These are phyloP conservation scores for Venturiaceae sp. DNA, from an alignment of 2,329 filamentous ascomycete species.

Conservation along the genomic window DNA sequence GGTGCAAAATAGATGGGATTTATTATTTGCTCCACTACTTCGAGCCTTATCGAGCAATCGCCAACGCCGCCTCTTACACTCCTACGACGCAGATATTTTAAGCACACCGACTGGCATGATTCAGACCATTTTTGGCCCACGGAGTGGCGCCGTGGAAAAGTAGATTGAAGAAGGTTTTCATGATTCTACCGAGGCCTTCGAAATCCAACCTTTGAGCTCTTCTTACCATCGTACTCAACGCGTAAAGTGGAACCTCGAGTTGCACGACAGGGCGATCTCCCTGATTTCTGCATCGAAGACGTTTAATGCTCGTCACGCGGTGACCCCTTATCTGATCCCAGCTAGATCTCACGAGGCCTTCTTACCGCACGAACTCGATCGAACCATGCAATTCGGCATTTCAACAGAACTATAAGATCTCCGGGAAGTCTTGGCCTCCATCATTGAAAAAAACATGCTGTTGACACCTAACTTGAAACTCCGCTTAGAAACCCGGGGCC, in stretches of 20 bases:
- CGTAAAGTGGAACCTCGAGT: neutral
- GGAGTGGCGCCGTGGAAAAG: no score
- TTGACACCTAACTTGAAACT: no score
- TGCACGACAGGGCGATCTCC: neutral
- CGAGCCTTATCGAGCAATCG: neutral
- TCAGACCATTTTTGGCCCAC: no score
- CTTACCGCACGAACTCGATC: neutral
- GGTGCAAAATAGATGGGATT: neutral
- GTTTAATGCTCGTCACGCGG: neutral
- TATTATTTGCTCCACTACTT: neutral
- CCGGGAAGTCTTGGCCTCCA: neutral
- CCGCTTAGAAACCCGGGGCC: no score
- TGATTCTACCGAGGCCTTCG: neutral
- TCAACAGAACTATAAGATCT: neutral
- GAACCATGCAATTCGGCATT: neutral
- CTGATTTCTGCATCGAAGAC: neutral
- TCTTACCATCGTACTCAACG: neutral
- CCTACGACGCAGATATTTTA: no score
- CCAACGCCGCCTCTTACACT: no score
- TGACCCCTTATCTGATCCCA: neutral
- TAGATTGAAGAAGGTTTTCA: neutral
- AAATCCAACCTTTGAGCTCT: no score
- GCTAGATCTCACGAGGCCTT: neutral
- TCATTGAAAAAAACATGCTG: no score
- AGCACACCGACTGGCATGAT: no score